These are phyloP conservation scores for Ascochyta viciae-villosae DNA, from an alignment of 2,329 filamentous ascomycete species.

Conservation along the genomic window DNA sequence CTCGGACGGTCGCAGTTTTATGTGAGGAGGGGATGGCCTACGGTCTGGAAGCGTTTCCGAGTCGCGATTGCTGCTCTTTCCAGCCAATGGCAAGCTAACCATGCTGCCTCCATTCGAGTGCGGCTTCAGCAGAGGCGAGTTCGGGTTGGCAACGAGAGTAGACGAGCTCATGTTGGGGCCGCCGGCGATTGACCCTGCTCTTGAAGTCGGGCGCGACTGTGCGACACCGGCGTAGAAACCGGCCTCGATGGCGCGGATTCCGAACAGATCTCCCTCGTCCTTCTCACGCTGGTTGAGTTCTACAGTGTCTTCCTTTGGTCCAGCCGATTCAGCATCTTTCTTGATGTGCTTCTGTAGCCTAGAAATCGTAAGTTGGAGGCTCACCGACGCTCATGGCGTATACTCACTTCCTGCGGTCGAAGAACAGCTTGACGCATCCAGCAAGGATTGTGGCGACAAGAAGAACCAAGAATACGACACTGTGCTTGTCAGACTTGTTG, in stretches of 20 bases:
- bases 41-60: slow-evolving; percentile 26
- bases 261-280: slow-evolving; percentile 51
- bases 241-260: slow-evolving; percentile 51
- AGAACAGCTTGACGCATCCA: slow-evolving; percentile 46
- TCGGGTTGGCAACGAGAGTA: slow-evolving; percentile 43
- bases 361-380: slow-evolving; percentile 17
- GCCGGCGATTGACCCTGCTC: slow-evolving; percentile 40
- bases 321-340: slow-evolving; percentile 34
- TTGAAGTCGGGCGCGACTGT: slow-evolving; percentile 49
- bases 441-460: slow-evolving; percentile 42
- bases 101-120: slow-evolving; percentile 44
- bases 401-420: slow-evolving; percentile 46
- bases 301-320: slow-evolving; percentile 42
- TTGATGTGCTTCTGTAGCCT: slow-evolving; percentile 43
- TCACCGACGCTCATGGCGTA: neutral
- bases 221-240: slow-evolving; percentile 51
- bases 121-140: slow-evolving; percentile 41
- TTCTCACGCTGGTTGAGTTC: slow-evolving; percentile 47
- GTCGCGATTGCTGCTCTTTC: slow-evolving; percentile 28
- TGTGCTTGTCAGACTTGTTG: slow-evolving; percentile 24
- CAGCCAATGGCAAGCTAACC: slow-evolving; percentile 39
- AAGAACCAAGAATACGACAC: slow-evolving; percentile 44
- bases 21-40: slow-evolving; percentile 31
- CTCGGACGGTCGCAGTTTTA: slow-evolving; percentile 45
- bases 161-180: slow-evolving; percentile 43